A percentile compares a stretch with the other conserved stretches of the same genome.
Conservation (phyloP, 2,329 filamentous ascomycete species). For the Sporothrix luriei region DNA sequence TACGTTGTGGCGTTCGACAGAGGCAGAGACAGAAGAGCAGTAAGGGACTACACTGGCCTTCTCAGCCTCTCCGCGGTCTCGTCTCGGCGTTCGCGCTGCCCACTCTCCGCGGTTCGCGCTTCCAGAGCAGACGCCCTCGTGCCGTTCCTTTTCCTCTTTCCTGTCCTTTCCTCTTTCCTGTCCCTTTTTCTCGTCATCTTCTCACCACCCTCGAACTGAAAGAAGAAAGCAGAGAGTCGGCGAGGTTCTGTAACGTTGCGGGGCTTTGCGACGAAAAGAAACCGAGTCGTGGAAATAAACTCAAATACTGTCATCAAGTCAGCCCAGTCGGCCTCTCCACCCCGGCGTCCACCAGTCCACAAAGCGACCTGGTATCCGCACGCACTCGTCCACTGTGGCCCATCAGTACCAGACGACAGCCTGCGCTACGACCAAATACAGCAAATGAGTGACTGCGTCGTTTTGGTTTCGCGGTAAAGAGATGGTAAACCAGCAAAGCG, state of each 20-base stretch:
- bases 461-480: background rate
- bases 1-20: no score
- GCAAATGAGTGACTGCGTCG: background rate
- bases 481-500: background rate
- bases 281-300: background rate
- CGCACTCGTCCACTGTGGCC: background rate
- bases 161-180: no score
- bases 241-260: no score
- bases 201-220: background rate
- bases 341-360: background rate
- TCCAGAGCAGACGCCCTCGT: no score
- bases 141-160: no score
- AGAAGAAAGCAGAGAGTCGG: background rate
- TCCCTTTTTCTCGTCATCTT: background rate
- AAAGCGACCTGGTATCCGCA: background rate
- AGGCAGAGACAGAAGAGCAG: no score
- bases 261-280: background rate
- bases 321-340: background rate
- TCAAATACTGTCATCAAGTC: background rate
- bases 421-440: background rate
- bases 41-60: no score
- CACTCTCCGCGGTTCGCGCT: no score
- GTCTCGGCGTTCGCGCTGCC: no score
- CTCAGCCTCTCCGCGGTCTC: no score
- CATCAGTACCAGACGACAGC: background rate